phyloP scores from a whole-genome alignment of 805 yeast genomes.

The Kluyveromyces wickerhamii region DNA sequence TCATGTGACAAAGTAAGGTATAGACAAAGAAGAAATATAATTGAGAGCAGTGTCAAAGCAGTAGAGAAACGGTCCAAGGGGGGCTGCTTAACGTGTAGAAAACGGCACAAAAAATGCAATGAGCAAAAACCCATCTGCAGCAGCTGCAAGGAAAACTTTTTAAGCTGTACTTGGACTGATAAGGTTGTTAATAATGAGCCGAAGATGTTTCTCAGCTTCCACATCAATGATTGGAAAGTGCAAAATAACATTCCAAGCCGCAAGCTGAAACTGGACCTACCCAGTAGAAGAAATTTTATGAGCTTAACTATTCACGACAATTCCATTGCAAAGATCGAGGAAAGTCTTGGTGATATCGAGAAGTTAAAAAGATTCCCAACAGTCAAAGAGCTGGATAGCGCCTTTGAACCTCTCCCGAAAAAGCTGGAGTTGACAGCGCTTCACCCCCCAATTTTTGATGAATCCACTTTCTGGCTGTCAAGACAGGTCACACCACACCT shows the following conservation, averaged over 20 bases:
- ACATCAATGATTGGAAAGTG: slow-evolving; percentile 1
- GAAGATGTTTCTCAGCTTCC: neutral
- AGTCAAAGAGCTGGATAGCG: neutral
- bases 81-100: slow-evolving; percentile 1
- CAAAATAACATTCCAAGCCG: neutral
- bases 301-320: neutral
- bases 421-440: neutral
- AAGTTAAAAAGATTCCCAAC: slow-evolving; percentile 1
- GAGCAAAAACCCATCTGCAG: neutral
- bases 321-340: neutral
- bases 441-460: slow-evolving; percentile 16
- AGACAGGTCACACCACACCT: slow-evolving; percentile 2
- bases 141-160: neutral
- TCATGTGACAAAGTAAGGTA: slow-evolving; percentile 2
- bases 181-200: neutral
- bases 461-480: slow-evolving; percentile 5
- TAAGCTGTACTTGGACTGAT: neutral
- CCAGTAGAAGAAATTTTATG: neutral
- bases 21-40: neutral
- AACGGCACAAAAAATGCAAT: slow-evolving; percentile 1
- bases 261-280: neutral
- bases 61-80: neutral
- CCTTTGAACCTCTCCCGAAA: neutral
- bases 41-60: neutral
- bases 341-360: neutral